These are phyloP conservation scores for Barbarea vulgaris DNA, from an alignment of 345 rosid species.

Conservation along the genomic window DNA sequence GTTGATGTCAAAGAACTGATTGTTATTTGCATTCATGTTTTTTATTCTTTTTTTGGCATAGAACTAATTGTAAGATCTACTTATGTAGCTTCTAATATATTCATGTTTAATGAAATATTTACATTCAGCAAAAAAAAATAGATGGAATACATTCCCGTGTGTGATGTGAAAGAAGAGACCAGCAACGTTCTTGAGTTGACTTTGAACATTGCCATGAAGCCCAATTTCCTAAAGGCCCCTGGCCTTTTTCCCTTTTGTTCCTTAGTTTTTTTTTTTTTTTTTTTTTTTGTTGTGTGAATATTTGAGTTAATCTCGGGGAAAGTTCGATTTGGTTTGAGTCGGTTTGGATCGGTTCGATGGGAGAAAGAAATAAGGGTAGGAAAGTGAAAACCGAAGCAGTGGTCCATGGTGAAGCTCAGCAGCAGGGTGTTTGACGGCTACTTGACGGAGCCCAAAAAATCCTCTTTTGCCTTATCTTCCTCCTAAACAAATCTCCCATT, in stretches of 20 bases:
- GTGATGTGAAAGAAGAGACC: not conserved
- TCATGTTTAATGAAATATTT: no score
- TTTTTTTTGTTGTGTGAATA: not conserved
- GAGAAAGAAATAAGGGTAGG: not conserved
- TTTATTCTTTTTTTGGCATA: no score
- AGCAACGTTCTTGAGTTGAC: not conserved
- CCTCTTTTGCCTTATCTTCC: slow-evolving; percentile 43
- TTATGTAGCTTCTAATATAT: no score
- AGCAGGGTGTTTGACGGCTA: slow-evolving; percentile 43
- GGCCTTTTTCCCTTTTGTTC: not conserved
- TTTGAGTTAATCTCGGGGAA: not conserved
- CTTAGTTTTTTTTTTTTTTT: not conserved
- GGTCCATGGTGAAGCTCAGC: not conserved
- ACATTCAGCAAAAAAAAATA: no score
- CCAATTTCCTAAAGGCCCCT: slow-evolving; percentile 15
- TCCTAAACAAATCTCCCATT: slow-evolving; percentile 5
- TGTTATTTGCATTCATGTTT: no score
- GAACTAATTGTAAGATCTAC: no score
- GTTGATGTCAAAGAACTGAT: no score
- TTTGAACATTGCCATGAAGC: not conserved
- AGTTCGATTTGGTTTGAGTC: not conserved
- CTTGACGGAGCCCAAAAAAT: slow-evolving; percentile 25
- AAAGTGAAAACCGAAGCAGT: slow-evolving; percentile 16
- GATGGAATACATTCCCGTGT: not conserved
- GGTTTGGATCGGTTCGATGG: slow-evolving; percentile 14